phyloP scores from a whole-genome alignment of 805 yeast species.

The Candida saitoana region DNA sequence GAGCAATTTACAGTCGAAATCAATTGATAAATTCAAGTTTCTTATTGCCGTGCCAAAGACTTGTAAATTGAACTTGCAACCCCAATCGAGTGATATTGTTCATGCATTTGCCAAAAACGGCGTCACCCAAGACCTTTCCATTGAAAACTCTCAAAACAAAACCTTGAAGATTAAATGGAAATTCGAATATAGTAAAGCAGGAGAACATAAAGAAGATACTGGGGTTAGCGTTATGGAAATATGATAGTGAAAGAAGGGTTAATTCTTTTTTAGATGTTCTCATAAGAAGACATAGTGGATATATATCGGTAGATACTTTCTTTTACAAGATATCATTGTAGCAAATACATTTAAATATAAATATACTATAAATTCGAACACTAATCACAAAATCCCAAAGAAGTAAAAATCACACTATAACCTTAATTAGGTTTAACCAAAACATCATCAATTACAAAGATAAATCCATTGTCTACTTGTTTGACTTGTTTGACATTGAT shows the following conservation, averaged over 20 bases:
- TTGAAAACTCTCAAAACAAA: constrained; percentile 31
- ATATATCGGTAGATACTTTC: no score
- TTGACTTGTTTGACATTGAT: constrained; percentile 22
- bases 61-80: constrained; percentile 52
- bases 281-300: not conserved
- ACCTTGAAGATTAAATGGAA: constrained; percentile 73
- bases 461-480: constrained; percentile 37
- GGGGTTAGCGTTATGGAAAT: constrained; percentile 41
- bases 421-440: constrained; percentile 21
- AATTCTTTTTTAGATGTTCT: no score
- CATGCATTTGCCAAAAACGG: constrained; percentile 46
- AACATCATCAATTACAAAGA: constrained; percentile 34
- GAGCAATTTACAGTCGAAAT: constrained; percentile 45
- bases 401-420: no score
- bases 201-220: constrained; percentile 48
- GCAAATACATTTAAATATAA: no score
- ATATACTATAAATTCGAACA: no score
- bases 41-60: constrained; percentile 69
- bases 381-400: no score
- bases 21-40: constrained; percentile 51
- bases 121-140: constrained; percentile 48
- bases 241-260: no score
- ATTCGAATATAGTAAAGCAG: constrained; percentile 49
- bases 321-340: no score
- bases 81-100: constrained; percentile 57